These are phyloP conservation scores for Zasmidium citrigriseum DNA, from an alignment of 2,329 filamentous ascomycete genomes.

Conservation along the genomic window DNA sequence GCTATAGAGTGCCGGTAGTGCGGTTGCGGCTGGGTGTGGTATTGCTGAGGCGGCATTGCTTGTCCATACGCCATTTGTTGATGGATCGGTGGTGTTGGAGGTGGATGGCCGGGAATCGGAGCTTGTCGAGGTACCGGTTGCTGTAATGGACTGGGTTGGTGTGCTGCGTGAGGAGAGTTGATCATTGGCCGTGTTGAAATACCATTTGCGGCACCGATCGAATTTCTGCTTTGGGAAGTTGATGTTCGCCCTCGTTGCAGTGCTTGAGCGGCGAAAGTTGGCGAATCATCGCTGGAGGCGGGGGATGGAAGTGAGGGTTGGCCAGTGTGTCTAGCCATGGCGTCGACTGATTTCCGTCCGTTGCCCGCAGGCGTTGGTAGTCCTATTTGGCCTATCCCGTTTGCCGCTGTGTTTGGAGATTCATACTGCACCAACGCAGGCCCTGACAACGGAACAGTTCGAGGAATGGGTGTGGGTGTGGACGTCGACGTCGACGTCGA, in stretches of 20 bases:
- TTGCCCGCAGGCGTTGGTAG: background rate
- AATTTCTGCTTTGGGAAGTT: background rate
- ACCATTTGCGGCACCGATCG: background rate
- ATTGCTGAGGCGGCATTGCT: no score
- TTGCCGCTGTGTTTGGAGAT: background rate
- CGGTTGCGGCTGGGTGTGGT: background rate
- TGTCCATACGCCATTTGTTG: background rate
- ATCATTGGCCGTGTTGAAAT: background rate
- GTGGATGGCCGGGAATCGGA: no score
- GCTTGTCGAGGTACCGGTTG: background rate
- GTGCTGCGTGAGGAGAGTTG: background rate
- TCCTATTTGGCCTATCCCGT: background rate
- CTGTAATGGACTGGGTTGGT: background rate
- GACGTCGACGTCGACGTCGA: background rate
- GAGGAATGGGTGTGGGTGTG: background rate
- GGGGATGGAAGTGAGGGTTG: conserved; percentile 57
- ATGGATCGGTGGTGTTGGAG: background rate
- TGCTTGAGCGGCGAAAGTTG: conserved; percentile 10
- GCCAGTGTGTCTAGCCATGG: background rate
- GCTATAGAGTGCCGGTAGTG: background rate
- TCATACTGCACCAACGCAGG: conserved; percentile 15
- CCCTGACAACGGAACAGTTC: background rate
- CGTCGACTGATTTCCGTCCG: conserved; percentile 11
- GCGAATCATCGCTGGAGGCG: conserved; percentile 61
- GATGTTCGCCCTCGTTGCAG: conserved; percentile 1